Percentiles rank a stretch among this genome's conserved stretches.
Evolutionary conservation across 441 rosid species (phyloP).

Genomic region (Breynia disticha): DNA sequence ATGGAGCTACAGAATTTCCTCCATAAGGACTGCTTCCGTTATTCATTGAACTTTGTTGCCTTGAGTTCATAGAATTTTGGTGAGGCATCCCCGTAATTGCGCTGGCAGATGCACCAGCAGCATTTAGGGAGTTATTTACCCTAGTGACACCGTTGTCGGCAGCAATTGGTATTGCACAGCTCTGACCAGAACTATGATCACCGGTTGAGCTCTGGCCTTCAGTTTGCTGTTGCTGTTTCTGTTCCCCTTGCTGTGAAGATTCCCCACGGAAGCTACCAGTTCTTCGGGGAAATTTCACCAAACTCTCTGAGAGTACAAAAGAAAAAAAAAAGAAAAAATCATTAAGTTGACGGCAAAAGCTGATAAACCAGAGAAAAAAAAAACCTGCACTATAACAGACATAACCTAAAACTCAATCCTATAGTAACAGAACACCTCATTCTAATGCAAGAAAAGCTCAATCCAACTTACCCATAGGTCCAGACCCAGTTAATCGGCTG

Average conservation of each 20-base stretch:
- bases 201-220: slow-evolving; percentile 37
- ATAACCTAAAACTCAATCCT: too few relatives aligned
- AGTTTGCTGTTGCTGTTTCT: slow-evolving; percentile 46
- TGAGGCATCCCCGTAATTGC: slow-evolving; percentile 75
- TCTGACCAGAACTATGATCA: slow-evolving; percentile 51
- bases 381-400: not conserved
- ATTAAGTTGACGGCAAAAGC: not conserved
- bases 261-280: slow-evolving; percentile 42
- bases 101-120: slow-evolving; percentile 54
- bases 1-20: slow-evolving; percentile 55
- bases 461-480: slow-evolving; percentile 82
- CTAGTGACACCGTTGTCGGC: slow-evolving; percentile 41
- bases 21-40: slow-evolving; percentile 76
- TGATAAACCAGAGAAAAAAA: not conserved
- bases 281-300: slow-evolving; percentile 88
- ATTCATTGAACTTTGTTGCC: slow-evolving; percentile 65
- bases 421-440: too few relatives aligned
- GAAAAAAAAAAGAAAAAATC: slow-evolving; percentile 1
- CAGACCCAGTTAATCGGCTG: slow-evolving; percentile 76
- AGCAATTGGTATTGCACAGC: slow-evolving; percentile 36
- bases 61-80: slow-evolving; percentile 81
- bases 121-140: slow-evolving; percentile 46
- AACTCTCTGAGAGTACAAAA: slow-evolving; percentile 54
- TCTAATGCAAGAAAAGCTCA: too few relatives aligned
- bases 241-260: slow-evolving; percentile 60